Evolutionary conservation across 345 rosid species (phyloP).

Genomic region (Sonneratia alba): DNA sequence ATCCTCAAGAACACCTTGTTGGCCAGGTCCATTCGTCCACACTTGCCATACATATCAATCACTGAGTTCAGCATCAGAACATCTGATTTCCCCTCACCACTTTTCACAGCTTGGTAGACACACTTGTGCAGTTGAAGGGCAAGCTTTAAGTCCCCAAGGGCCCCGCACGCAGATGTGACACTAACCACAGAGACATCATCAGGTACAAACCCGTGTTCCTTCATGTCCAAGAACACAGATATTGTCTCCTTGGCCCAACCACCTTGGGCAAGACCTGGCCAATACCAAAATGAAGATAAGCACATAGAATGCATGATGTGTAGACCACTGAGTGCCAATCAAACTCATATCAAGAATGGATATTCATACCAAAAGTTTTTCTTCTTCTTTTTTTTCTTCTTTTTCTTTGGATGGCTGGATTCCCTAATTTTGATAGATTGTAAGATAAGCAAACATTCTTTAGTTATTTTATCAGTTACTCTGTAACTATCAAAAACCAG

Average conservation of each 20-base stretch:
- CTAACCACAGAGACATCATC: constrained; percentile 78
- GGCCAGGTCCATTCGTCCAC: constrained; percentile 78
- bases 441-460: no score
- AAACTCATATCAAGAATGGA: neutral
- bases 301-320: neutral
- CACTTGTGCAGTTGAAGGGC: constrained; percentile 70
- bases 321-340: neutral
- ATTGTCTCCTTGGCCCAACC: constrained; percentile 49
- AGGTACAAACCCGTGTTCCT: constrained; percentile 46
- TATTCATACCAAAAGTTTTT: neutral
- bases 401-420: no score
- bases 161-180: constrained; percentile 65
- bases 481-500: no score
- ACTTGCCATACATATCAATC: constrained; percentile 70
- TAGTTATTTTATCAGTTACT: no score
- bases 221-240: constrained; percentile 49
- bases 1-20: constrained; percentile 38
- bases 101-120: constrained; percentile 40
- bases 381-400: no score
- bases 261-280: constrained; percentile 37
- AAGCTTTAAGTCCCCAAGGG: constrained; percentile 52
- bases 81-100: constrained; percentile 25
- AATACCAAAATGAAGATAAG: neutral
- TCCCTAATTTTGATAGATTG: no score
- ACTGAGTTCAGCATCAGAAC: constrained; percentile 67